A percentile compares a stretch with the other conserved stretches of the same genome.
These are phyloP conservation scores for Psilocybe sp. DNA, from an alignment of 768 basidiomycete genomes.

Conservation along the genomic window DNA sequence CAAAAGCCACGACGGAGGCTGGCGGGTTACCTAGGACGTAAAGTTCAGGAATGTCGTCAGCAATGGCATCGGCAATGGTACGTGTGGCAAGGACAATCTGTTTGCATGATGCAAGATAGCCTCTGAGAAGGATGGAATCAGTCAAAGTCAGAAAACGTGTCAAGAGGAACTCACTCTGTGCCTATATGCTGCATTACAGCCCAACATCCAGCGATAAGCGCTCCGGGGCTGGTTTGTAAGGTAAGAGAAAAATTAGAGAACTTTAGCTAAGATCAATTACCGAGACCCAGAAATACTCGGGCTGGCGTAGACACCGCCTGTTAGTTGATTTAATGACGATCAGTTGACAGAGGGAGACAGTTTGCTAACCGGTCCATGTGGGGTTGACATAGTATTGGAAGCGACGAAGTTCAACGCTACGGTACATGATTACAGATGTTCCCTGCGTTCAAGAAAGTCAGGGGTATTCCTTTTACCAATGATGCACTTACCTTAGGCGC, in stretches of 20 bases:
- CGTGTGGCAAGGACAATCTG: constrained; percentile 77
- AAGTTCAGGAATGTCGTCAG: constrained; percentile 71
- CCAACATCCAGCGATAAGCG: constrained; percentile 93
- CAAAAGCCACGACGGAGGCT: constrained; percentile 90
- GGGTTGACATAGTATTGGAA: constrained; percentile 88
- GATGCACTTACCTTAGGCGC: constrained; percentile 69
- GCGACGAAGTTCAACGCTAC: constrained; percentile 66
- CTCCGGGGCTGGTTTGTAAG: constrained; percentile 64
- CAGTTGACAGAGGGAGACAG: neutral
- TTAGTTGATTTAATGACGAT: constrained; percentile 9
- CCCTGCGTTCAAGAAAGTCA: constrained; percentile 44
- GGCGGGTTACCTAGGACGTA: constrained; percentile 88
- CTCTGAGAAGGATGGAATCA: constrained; percentile 40
- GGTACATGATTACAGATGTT: constrained; percentile 95
- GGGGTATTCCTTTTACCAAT: neutral
- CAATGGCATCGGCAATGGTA: constrained; percentile 65
- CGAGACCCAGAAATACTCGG: constrained; percentile 89
- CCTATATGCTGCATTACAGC: constrained; percentile 96
- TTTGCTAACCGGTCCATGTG: constrained; percentile 63
- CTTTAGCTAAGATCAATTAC: constrained; percentile 35
- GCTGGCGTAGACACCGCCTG: constrained; percentile 87
- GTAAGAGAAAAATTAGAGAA: neutral
- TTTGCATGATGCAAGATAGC: constrained; percentile 84
- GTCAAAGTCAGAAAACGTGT: neutral
- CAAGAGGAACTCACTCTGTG: constrained; percentile 53